Evolutionary conservation across 164 flowering plant species (phyloP), one percentile per base, ranked within the genome.

Genomic region (Santalum album): DNA sequence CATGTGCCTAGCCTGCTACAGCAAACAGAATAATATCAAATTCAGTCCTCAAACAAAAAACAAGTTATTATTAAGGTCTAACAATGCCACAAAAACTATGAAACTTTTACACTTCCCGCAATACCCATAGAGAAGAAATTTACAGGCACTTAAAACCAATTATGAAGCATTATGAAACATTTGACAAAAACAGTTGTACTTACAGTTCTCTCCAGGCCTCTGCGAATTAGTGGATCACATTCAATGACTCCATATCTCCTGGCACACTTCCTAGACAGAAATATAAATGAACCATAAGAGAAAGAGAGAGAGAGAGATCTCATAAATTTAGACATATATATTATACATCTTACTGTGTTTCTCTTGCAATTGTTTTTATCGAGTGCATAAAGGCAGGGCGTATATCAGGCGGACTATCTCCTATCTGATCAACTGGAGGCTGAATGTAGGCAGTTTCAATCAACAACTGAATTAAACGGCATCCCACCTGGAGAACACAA

Each of bases 1-100:
- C 81, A 81, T 74, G 66, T 80, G 82, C 65, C 75, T 75, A 48
- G 80, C 86, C 86, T 80, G 76, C 45, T 47, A 3, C 6, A 10
- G 25, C 16, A 49, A 18, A n/a, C 22, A 24, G 34, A 56, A 26
- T 6, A 15, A n/a, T n/a, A n/a, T n/a, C n/a, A 14, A 10, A 42
- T 18, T 17, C 19, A 18, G 21, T 38, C 42, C 1, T 15, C 42
- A 38, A 9, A 38, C 7, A 38, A 9, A 18, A 0, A 5, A 42
- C 12, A 17, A 42, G 7, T 42, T 17, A 17, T 5, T 5, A 5
- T 42, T 18, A 18, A 18, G 21, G 9, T 4, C 4, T 29, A 29
- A 29, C 9, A 29, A 17, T 17, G 17, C 21, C 45, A 42, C 4
- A 18, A 42, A 18, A 42, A 42, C 21, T 18, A 18, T 18, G 12